Evolutionary conservation across 768 basidiomycete genomes (phyloP).

Genomic region (Suillus bovinus): DNA sequence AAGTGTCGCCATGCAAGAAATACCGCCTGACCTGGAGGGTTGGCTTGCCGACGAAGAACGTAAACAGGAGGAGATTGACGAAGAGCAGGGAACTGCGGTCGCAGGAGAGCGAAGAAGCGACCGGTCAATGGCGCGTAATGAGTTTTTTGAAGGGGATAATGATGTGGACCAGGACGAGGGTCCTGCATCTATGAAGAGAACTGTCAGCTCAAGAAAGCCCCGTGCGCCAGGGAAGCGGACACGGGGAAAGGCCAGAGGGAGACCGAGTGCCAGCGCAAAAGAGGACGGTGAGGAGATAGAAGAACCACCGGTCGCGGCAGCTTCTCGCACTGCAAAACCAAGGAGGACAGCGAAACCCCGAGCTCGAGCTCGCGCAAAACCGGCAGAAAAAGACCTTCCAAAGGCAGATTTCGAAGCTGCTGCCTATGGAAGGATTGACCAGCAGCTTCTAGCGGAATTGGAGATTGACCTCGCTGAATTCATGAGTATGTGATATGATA

Average conservation of each 20-base stretch:
- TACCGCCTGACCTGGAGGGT: constrained; percentile 87
- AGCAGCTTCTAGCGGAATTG: constrained; percentile 38
- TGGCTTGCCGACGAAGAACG: constrained; percentile 73
- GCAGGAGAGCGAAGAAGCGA: constrained; percentile 57
- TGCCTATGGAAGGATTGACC: constrained; percentile 33
- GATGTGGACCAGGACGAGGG: constrained; percentile 56
- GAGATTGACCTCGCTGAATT: no score
- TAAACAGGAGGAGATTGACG: constrained; percentile 66
- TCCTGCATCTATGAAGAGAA: constrained; percentile 33
- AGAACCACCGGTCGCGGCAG: constrained; percentile 25
- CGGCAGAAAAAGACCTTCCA: constrained; percentile 27
- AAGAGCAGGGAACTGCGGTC: constrained; percentile 57
- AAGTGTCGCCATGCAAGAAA: constrained; percentile 95
- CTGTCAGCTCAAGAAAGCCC: constrained; percentile 18
- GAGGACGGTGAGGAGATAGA: constrained; percentile 42
- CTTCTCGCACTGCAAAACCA: constrained; percentile 33
- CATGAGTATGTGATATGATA: no score
- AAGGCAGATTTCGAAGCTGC: constrained; percentile 32
- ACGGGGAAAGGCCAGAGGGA: constrained; percentile 33
- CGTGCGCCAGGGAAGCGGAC: constrained; percentile 27
- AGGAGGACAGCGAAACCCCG: constrained; percentile 29
- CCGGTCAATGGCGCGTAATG: constrained; percentile 56
- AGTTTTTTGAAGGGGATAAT: constrained; percentile 72
- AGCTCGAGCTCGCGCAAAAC: constrained; percentile 21
- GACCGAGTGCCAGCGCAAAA: constrained; percentile 30